Evolutionary conservation across 352 stramenopile genomes (phyloP).

Genomic region (Lagenidium sp.): DNA sequence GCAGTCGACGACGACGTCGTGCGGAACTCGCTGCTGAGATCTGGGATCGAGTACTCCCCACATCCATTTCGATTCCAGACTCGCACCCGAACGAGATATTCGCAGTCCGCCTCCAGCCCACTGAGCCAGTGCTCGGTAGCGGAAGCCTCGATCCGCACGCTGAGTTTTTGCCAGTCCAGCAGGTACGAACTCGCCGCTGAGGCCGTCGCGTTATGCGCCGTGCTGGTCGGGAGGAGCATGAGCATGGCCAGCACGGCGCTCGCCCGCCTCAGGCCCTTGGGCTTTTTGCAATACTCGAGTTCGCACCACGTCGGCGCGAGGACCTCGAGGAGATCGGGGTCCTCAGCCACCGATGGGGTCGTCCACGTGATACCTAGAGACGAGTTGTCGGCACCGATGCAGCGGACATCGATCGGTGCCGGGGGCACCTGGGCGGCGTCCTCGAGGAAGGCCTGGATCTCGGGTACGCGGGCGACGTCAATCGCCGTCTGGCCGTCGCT

Average conservation of each 20-base stretch:
- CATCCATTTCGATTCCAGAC: slow-evolving; percentile 52
- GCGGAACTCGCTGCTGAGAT: slow-evolving; percentile 32
- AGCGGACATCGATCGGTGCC: slow-evolving; percentile 23
- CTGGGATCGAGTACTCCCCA: slow-evolving; percentile 43
- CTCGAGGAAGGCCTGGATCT: slow-evolving; percentile 30
- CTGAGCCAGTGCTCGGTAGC: slow-evolving; percentile 51
- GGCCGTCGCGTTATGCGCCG: slow-evolving; percentile 10
- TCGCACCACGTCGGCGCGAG: slow-evolving; percentile 41
- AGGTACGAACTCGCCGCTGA: slow-evolving; percentile 26
- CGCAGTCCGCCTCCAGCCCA: slow-evolving; percentile 35
- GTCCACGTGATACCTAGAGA: slow-evolving; percentile 51
- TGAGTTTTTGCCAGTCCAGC: slow-evolving; percentile 40
- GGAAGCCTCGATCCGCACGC: slow-evolving; percentile 33
- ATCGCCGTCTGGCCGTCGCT: slow-evolving; percentile 25
- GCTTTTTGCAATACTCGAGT: slow-evolving; percentile 55
- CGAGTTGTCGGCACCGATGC: slow-evolving; percentile 37
- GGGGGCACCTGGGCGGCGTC: slow-evolving; percentile 24
- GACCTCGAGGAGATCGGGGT: slow-evolving; percentile 20
- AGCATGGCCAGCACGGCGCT: slow-evolving; percentile 45
- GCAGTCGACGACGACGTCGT: slow-evolving; percentile 12
- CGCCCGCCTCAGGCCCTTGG: slow-evolving; percentile 26
- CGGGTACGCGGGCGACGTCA: slow-evolving; percentile 30
- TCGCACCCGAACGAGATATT: slow-evolving; percentile 56
- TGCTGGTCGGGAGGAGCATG: slow-evolving; percentile 25
- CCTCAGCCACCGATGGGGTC: slow-evolving; percentile 18